Evolutionary conservation across 768 basidiomycete species (phyloP), one percentile per base, ranked within the genome.

Genomic region (Sporobolomyces phaffii): DNA sequence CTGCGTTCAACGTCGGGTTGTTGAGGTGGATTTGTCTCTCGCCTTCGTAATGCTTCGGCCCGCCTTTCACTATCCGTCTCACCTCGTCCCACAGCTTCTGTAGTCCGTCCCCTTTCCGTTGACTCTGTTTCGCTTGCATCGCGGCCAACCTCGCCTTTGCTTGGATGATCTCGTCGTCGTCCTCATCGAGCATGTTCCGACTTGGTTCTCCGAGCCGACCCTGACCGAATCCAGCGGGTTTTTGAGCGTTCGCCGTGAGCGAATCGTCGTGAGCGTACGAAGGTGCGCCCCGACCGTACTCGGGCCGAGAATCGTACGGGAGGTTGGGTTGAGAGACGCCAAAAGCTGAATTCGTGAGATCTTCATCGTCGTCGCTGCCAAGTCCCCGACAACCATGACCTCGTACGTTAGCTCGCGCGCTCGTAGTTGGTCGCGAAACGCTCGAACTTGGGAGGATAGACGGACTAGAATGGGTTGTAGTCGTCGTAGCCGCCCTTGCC

Each of bases 21-120:
- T 94, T 93, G 76, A 97, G 83, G 18, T 86, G 83, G 62, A 98
- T 84, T 59, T 89, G 78, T 59, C 96, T 82, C 77, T 92, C 89
- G 28, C 89, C 89, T 10, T 80, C 79, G 62, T 72, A 69, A 45
- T 60, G 43, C 28, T 48, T 63, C 22, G 52, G 65, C 17, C 60
- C 62, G 29, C 65, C 62, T 48, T 28, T 57, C 13, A 28, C 8
- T 20, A 48, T 24, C 50, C 65, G 50, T 36, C 47, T 57, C 11
- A 64, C 34, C 15, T 58, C 58, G 28, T 14, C 20, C 65, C 58
- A 62, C 1, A 48, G 14, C 43, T 36, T 40, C 29, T 58, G 29
- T 11, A 58, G 9, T 29, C 10, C 4, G 22, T 58, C 56, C 20
- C 56, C 41, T 33, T 34, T 58, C 36, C 43, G 41, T 29, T 33